Evolutionary conservation across 2,329 filamentous ascomycete genomes (phyloP), one percentile per base, ranked within the genome.

Genomic region (Penicillium thymicola): DNA sequence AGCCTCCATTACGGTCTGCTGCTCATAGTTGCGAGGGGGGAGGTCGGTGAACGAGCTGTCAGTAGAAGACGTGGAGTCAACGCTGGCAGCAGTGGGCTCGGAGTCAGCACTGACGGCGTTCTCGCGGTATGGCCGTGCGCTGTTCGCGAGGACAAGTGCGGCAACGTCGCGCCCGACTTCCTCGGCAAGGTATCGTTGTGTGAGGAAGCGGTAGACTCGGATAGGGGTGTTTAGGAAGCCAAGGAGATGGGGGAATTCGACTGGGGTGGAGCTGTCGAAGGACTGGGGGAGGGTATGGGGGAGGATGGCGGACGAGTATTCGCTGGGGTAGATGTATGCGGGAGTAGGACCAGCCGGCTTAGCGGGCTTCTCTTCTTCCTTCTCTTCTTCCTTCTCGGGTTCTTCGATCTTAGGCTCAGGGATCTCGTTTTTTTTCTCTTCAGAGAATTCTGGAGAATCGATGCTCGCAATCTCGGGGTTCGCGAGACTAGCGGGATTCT

Each of bases 141-240:
- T 67, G n/a, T 72, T 68, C 30, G 77, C 78, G 37, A 97, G 84
- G 57, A 95, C 93, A 36, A 89, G 86, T 36, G 91, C 89, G 0
- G 93, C 93, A 18, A 95, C 91, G 62, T 97, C 86, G 41, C 90
- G 87, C 50, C 94, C 94, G 58, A 97, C 86, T 44, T 87, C 82
- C 70, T 99, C 93, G 61, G 93, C 93, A n/a, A 96, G 81, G 60
- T 84, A 78, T 52, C 94, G 88, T 59, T 74, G 87, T 72, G 88
- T 96, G 59, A 99, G 80, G 81, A 92, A 99, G 62, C 94, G 89
- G 69, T 89, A 89, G 59, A 97, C 81, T 58, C 94, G 88, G 62
- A 87, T 89, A 0, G 92, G 89, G 3, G 93, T 97, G 77, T 94
- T 93, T 60, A 89, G 79, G 79, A 99, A 96, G 58, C 94, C 94